Evolutionary conservation across 768 basidiomycete genomes (phyloP).

Genomic region (Mycena capillaripes): DNA sequence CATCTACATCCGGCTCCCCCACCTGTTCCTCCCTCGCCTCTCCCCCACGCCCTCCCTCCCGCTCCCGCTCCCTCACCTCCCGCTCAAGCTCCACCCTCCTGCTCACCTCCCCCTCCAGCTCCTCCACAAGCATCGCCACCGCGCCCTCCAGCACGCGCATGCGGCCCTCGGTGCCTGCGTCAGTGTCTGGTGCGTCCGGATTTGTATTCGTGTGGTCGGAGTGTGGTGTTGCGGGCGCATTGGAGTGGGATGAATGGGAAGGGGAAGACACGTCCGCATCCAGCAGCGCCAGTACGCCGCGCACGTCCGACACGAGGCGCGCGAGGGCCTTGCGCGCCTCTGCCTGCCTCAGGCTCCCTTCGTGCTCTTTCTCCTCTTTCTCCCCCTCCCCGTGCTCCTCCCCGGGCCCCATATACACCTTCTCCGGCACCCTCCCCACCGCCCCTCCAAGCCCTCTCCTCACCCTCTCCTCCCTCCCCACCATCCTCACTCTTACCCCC

Average conservation of each 20-base stretch:
- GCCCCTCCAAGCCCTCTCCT: conserved; percentile 69
- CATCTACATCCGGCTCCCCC: neutral
- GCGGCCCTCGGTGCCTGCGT: conserved; percentile 66
- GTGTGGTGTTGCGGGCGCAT: too few species aligned
- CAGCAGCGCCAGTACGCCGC: conserved; percentile 48
- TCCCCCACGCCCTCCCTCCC: neutral
- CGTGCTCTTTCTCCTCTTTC: too few species aligned
- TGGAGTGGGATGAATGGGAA: neutral
- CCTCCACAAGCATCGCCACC: conserved; percentile 65
- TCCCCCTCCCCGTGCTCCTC: conserved; percentile 2
- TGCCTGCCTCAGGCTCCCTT: neutral
- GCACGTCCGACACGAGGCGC: conserved; percentile 46
- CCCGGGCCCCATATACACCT: conserved; percentile 43
- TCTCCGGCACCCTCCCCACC: conserved; percentile 62
- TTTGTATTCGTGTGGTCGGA: too few species aligned
- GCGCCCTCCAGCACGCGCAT: conserved; percentile 63
- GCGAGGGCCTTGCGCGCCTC: conserved; percentile 35
- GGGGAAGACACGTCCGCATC: conserved; percentile 43
- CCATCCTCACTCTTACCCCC: conserved; percentile 70
- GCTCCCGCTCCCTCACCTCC: neutral
- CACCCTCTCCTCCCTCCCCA: conserved; percentile 74
- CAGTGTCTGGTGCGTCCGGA: conserved; percentile 20
- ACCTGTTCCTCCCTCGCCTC: neutral
- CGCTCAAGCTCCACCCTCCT: neutral
- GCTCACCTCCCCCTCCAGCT: conserved; percentile 57